Base-by-base conservation (phyloP, 352 stramenopile species). In the Plasmopara viticola region DNA sequence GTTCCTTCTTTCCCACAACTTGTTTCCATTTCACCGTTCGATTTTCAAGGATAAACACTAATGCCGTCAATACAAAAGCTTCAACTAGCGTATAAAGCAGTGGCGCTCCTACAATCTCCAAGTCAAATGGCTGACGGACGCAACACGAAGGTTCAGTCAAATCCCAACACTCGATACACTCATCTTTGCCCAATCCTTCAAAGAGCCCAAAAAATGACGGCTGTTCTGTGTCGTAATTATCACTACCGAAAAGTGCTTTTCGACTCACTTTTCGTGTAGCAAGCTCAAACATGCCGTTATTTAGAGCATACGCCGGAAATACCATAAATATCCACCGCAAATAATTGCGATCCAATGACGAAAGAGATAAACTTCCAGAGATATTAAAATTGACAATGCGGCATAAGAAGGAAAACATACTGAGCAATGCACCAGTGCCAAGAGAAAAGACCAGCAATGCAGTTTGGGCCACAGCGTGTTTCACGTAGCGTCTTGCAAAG, bases 371-470 rank as follows among this genome's bases (percentile, higher is more conserved):
- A 0, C 48, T 59, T 7, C 49, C 56, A 8, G 51, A 54, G 7
- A 75, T 52, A 0, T 38, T 35, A 44, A 83, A 87, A 55, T 84
- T 68, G 12, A 87, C 64, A 17, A 90, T 63, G 13, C 78, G 78
- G 38, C 78, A 90, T 34, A 90, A 50, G 44, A 90, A 87, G 18
- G 78, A 90, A 50, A 90, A 83, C 44, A 90, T 87, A 42, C 75
- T 86, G 20, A 90, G 51, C 43, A 90, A 56, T 0, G 70, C 74
- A n/a, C 77, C 79, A 0, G 73, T 78, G 3, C 72, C 63, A 0
- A 90, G 57, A 0, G 64, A 59, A n/a, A 90, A 83, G 4, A 87
- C 74, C 9, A 90, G 64, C 51, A 87, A 60, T 6, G 70, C 73
- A 13, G 73, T 87, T 52, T 90, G 79, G 0, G 77, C 79, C 6